A percentile compares a stretch with the other conserved stretches of the same genome.
Evolutionary conservation across 1,284 basidiomycete species (phyloP).

Genomic region (Melampsora larici-populina): DNA sequence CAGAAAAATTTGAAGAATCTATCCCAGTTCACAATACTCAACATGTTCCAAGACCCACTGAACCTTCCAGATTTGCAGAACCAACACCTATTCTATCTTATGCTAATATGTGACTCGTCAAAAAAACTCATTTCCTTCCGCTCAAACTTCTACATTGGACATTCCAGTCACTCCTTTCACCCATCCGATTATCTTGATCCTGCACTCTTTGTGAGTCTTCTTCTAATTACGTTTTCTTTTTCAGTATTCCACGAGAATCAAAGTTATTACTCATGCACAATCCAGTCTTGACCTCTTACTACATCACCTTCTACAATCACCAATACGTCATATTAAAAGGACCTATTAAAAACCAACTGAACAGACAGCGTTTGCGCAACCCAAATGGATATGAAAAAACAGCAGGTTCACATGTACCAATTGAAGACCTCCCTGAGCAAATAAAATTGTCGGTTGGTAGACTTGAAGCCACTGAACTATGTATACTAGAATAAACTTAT

Average conservation of each 20-base stretch:
- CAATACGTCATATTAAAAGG: no score
- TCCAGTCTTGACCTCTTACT: not conserved
- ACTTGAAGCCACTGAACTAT: conserved; percentile 18
- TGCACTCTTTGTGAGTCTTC: conserved; percentile 4
- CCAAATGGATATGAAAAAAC: conserved; percentile 29
- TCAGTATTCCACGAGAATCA: not conserved
- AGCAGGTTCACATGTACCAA: conserved; percentile 23
- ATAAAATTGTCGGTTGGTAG: conserved; percentile 16
- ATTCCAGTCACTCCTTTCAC: not conserved
- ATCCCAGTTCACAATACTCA: not conserved
- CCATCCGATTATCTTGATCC: conserved; percentile 27
- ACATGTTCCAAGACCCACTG: not conserved
- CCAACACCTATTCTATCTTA: not conserved
- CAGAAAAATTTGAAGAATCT: not conserved
- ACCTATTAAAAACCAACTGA: not conserved
- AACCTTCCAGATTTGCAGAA: not conserved
- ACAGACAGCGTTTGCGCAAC: not conserved
- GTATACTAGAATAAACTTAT: conserved; percentile 8
- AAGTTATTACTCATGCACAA: not conserved
- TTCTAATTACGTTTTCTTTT: not conserved
- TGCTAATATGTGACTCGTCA: not conserved
- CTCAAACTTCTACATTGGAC: not conserved
- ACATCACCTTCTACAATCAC: not conserved
- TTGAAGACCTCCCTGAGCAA: conserved; percentile 14
- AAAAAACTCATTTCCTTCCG: not conserved